Evolutionary conservation across 768 basidiomycete species (phyloP), one percentile per base, ranked within the genome.

Genomic region (Psilocybe tampanensis): DNA sequence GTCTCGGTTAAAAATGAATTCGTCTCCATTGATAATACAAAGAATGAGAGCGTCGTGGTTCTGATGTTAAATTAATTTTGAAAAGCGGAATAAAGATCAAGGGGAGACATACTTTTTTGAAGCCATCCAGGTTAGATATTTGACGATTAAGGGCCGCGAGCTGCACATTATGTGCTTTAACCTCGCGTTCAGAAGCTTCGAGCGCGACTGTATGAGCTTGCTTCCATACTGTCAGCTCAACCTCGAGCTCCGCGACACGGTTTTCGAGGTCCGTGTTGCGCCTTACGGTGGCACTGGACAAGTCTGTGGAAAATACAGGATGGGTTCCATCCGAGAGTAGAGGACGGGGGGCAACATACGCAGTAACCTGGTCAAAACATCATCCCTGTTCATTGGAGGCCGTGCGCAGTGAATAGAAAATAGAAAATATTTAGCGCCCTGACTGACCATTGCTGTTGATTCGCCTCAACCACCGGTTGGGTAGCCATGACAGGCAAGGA

Each of bases 21-120:
- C 81, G 67, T 90, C 85, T 36, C 88, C 90, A 63, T 92, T 87
- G 64, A 92, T 79, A 60, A 88, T 81, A 65, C 89, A 89, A 61
- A 90, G 79, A 57, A 92, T 85, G 63, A 91, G 80, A 42, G 88
- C 82, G 61, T 81, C 79, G 70, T 85, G 84, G 61, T 77, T 82
- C 85, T 89, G 70, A 2, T 19, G 54, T 54, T 50, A 18, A 18
- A 36, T 44, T 55, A 33, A 39, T 47, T 17, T 51, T 41, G 56
- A 51, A 50, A 44, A 42, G 15, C 9, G 43, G 2, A 33, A 52
- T 9, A 7, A 26, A 47, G 7, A 34, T 21, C 11, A 29, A 23
- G 8, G 18, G 57, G 52, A 42, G 54, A 69, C 69, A 48, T 68
- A 80, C 72, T 74, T 77, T 66, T 67, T 74, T 73, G 68, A 85